These are phyloP conservation scores for Cystobasidiaceae sp. DNA, from an alignment of 1,284 basidiomycete genomes.

Conservation along the genomic window DNA sequence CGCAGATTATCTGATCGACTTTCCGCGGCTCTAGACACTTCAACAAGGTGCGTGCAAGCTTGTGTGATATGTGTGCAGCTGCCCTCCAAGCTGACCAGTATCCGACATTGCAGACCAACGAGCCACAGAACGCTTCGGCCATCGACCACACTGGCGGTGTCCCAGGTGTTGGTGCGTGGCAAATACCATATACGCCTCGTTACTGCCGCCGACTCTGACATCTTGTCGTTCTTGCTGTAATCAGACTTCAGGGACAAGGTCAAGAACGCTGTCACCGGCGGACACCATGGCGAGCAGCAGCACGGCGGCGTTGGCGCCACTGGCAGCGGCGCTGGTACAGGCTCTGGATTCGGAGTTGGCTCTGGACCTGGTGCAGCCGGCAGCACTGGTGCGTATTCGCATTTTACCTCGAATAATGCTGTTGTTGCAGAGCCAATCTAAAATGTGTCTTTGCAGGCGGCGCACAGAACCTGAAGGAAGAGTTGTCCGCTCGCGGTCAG, in stretches of 20 bases:
- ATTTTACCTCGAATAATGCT: no score
- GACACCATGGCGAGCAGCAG: no score
- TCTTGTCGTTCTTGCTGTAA: no score
- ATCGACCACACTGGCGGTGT: conserved; percentile 16
- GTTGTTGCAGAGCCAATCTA: no score
- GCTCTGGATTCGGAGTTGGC: not conserved
- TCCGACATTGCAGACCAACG: not conserved
- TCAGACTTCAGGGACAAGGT: not conserved
- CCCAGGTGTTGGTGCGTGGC: conserved; percentile 5
- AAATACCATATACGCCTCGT: not conserved
- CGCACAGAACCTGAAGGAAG: no score
- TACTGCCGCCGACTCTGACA: not conserved
- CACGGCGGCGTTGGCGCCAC: no score
- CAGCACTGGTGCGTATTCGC: not conserved
- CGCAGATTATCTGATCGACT: not conserved
- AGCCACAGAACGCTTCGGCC: not conserved
- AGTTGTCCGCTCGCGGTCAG: no score
- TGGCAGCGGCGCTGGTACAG: not conserved
- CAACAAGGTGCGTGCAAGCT: conserved; percentile 2
- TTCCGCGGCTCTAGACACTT: conserved; percentile 14
- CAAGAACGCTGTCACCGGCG: conserved; percentile 3
- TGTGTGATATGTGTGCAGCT: not conserved
- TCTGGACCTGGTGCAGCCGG: not conserved
- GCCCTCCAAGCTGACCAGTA: not conserved
- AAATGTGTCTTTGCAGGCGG: no score